A percentile compares a stretch with the other conserved stretches of the same genome.
phyloP scores from a whole-genome alignment of 1,139 yeast species.

The Wickerhamiella infanticola region DNA sequence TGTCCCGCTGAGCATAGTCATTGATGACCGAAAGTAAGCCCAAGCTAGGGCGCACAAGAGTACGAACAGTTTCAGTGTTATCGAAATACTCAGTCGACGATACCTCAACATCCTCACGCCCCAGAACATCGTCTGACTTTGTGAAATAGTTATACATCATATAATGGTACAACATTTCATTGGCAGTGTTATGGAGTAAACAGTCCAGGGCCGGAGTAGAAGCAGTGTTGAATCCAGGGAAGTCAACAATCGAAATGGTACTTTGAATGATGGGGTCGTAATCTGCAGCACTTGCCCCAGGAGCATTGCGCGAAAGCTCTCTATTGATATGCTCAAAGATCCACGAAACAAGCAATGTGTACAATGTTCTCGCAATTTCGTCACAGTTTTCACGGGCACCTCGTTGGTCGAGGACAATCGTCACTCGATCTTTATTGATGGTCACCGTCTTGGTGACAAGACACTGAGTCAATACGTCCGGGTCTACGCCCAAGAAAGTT shows the following conservation, averaged over 20 bases:
- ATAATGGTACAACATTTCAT: conserved; percentile 27
- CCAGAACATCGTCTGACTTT: conserved; percentile 25
- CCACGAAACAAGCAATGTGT: conserved; percentile 28
- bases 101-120: conserved; percentile 26
- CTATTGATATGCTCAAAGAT: conserved; percentile 26
- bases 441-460: conserved; percentile 27
- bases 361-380: conserved; percentile 29
- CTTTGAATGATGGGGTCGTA: conserved; percentile 23
- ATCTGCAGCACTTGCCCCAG: conserved; percentile 11
- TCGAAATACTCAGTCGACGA: conserved; percentile 27
- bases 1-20: conserved; percentile 26
- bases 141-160: conserved; percentile 26
- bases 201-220: conserved; percentile 26
- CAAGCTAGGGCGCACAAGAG: conserved; percentile 23
- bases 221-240: conserved; percentile 29
- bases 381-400: conserved; percentile 32
- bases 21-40: conserved; percentile 27
- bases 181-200: conserved; percentile 29
- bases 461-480: conserved; percentile 26
- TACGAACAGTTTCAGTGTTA: conserved; percentile 26
- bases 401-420: conserved; percentile 27
- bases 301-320: conserved; percentile 19
- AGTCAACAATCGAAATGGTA: conserved; percentile 27
- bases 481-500: conserved; percentile 27
- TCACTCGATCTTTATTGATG: conserved; percentile 27